Evolutionary conservation across 2,329 filamentous ascomycete genomes (phyloP).

Genomic region (Colletotrichum paranaense): DNA sequence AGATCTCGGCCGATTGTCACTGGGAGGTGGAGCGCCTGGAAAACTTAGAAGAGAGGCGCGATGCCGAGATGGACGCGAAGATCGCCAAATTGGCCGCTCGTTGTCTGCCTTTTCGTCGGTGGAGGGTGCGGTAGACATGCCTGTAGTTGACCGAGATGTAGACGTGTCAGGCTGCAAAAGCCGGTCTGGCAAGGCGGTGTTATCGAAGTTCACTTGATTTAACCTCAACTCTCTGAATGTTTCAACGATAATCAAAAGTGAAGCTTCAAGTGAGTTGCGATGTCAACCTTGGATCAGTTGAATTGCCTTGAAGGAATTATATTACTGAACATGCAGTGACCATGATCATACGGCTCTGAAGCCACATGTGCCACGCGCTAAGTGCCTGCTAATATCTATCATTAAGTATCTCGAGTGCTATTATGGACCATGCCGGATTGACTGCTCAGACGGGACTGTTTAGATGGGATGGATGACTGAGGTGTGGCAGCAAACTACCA

Average conservation of each 20-base stretch:
- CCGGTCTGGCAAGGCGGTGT: not conserved
- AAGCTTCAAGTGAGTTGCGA: not conserved
- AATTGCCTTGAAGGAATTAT: not conserved
- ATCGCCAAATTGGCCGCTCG: not conserved
- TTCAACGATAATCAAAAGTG: not conserved
- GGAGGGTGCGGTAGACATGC: not conserved
- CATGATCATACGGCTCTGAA: not conserved
- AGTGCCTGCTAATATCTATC: not conserved
- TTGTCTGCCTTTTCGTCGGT: not conserved
- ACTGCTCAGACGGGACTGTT: not conserved
- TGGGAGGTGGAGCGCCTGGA: slow-evolving; percentile 1
- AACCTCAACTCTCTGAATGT: not conserved
- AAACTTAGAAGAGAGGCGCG: slow-evolving; percentile 18
- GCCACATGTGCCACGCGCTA: not conserved
- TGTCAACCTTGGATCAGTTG: not conserved
- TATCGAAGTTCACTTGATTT: not conserved
- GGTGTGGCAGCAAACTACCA: not conserved
- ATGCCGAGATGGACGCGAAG: not conserved
- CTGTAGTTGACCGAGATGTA: not conserved
- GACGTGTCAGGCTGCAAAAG: not conserved
- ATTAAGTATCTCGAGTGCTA: not conserved
- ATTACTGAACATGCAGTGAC: not conserved
- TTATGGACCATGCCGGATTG: not conserved
- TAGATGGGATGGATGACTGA: not conserved
- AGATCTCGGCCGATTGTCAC: not conserved